A percentile compares a stretch with the other conserved stretches of the same genome.
Conservation (phyloP, 176 grass and related monocot genomes). For the Carex pumila region DNA sequence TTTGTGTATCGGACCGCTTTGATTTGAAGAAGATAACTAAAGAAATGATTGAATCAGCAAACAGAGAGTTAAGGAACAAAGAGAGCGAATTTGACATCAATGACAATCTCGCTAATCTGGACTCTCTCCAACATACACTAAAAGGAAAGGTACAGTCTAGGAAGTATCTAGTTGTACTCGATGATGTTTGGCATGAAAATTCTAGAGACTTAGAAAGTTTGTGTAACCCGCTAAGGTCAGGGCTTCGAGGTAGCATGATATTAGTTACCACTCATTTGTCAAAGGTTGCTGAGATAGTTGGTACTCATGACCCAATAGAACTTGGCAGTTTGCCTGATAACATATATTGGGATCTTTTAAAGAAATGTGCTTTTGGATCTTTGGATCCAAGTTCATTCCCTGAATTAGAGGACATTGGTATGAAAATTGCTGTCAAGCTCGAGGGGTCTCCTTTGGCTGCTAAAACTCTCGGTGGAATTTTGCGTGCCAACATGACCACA, state of each 20-base stretch:
- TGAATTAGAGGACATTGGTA: constrained; percentile 21
- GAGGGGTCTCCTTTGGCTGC: constrained; percentile 28
- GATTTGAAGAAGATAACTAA: constrained; percentile 23
- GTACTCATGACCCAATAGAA: background rate
- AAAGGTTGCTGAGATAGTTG: background rate
- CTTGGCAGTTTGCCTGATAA: background rate
- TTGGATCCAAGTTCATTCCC: background rate
- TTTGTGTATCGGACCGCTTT: constrained; percentile 29
- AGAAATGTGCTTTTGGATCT: constrained; percentile 20
- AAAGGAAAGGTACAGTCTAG: background rate
- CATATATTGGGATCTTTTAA: constrained; percentile 18
- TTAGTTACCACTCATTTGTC: constrained; percentile 26
- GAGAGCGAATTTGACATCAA: background rate
- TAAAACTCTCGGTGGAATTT: constrained; percentile 15
- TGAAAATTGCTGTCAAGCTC: constrained; percentile 18
- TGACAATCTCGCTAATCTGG: background rate
- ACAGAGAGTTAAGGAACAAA: background rate
- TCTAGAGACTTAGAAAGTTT: constrained; percentile 14
- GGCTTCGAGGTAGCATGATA: constrained; percentile 27
- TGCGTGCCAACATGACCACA: constrained; percentile 8
- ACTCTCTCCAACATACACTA: constrained; percentile 17
- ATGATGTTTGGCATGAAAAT: constrained; percentile 33
- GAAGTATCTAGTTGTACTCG: constrained; percentile 27
- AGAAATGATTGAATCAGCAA: background rate
- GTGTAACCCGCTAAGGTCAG: background rate